Conservation (phyloP, 1,284 basidiomycete species). For the Ceratobasidium theobromae region DNA sequence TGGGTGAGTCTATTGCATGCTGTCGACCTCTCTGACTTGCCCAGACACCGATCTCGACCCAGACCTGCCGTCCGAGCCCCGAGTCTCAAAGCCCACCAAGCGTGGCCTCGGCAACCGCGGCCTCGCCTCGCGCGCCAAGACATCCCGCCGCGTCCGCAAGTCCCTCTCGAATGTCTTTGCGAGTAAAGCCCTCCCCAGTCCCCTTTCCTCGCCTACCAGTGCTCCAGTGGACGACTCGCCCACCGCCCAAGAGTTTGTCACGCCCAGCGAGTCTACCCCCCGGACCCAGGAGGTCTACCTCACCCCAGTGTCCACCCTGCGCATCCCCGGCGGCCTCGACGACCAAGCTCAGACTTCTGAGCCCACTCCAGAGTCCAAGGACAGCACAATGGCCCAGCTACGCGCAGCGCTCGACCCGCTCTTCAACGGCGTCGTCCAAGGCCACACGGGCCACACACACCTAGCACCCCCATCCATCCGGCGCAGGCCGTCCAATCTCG, state of each 20-base stretch:
- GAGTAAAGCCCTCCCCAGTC: constrained; percentile 12
- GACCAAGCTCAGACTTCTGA: neutral
- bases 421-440: neutral
- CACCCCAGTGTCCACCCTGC: constrained; percentile 16
- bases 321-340: constrained; percentile 3
- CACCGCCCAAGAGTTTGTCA: neutral
- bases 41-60: no score
- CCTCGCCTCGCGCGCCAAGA: constrained; percentile 11
- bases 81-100: neutral
- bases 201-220: constrained; percentile 4
- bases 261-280: neutral
- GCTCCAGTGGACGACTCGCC: neutral
- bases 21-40: neutral
- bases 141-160: neutral
- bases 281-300: constrained; percentile 2
- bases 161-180: neutral
- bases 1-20: neutral
- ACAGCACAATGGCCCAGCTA: constrained; percentile 23
- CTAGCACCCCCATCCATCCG: neutral
- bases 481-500: constrained; percentile 1
- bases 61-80: constrained; percentile 9
- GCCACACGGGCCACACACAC: neutral
- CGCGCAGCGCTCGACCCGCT: constrained; percentile 18
- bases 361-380: neutral
- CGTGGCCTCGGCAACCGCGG: constrained; percentile 11